phyloP scores from a whole-genome alignment of 805 yeast species.

The Scheffersomyces stipitis region DNA sequence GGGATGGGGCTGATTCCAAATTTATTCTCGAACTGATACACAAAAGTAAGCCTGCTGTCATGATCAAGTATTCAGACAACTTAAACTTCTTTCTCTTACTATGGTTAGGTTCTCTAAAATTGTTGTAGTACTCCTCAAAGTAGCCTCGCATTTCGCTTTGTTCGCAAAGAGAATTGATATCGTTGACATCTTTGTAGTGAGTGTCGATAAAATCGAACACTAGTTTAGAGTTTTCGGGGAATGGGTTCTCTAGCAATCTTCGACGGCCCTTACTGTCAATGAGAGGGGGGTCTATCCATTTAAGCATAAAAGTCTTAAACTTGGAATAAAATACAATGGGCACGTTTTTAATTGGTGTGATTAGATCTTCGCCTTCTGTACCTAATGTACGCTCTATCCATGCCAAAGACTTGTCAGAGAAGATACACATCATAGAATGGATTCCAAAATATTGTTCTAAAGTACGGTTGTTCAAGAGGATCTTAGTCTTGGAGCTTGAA shows the following conservation, averaged over 20 bases:
- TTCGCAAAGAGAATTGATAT: slow-evolving; percentile 21
- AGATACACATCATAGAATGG: slow-evolving; percentile 36
- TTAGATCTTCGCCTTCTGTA: slow-evolving; percentile 14
- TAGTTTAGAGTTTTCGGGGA: slow-evolving; percentile 18
- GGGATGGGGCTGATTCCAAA: not conserved
- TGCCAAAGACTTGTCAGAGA: slow-evolving; percentile 32
- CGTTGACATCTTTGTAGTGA: slow-evolving; percentile 20
- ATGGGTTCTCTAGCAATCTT: slow-evolving; percentile 22
- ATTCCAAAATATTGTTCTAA: slow-evolving; percentile 29
- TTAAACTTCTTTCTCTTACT: slow-evolving; percentile 17
- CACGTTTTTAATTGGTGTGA: slow-evolving; percentile 28
- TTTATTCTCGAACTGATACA: slow-evolving; percentile 10
- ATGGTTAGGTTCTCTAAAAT: slow-evolving; percentile 3
- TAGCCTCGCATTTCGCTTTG: slow-evolving; percentile 14
- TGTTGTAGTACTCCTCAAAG: slow-evolving; percentile 25
- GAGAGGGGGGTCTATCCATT: slow-evolving; percentile 33
- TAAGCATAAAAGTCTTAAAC: slow-evolving; percentile 14
- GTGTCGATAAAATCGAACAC: slow-evolving; percentile 26
- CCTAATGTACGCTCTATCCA: slow-evolving; percentile 31
- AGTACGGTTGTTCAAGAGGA: not conserved
- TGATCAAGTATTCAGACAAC: slow-evolving; percentile 32
- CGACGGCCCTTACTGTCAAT: slow-evolving; percentile 16
- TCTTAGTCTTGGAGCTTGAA: not conserved
- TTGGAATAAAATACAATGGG: slow-evolving; percentile 24
- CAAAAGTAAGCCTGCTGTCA: slow-evolving; percentile 29